Evolutionary conservation across 2,329 filamentous ascomycete genomes (phyloP), one percentile per base, ranked within the genome.

Genomic region (Penicillium corylophilum): DNA sequence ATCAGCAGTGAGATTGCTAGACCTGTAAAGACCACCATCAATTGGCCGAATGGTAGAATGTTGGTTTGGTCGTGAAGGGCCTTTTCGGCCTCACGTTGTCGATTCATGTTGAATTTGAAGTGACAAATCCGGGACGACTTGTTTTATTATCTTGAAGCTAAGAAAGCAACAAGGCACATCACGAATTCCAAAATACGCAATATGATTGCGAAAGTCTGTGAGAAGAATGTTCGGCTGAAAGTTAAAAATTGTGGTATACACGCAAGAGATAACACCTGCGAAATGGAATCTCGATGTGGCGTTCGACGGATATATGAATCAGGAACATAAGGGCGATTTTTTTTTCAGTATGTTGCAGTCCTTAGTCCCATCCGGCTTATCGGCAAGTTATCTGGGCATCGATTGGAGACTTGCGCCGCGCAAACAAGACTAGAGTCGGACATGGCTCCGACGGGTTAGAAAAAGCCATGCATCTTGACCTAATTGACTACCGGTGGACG

Each of bases 1-100:
- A 85, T 78, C 15, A 84, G 66, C 6, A 85, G 68, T 0, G 79
- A 77, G 13, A 79, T 68, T 1, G 82, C 74, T 10, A 85, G 69
- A 3, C 76, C 76, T 5, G 67, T 65, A 52, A 85, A 82, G 40
- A 83, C 80, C 20, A 72, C 53, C 44, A 72, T 58, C 7, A 72
- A 38, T 56, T 82, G 72, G 9, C 69, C 71, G 35, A 73, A 75
- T 0, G 81, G 80, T 2, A 85, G 72, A 16, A 84, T 74, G 52
- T 85, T 82, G 8, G 77, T 82, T 63, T 85, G 82, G 60, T 83
- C 79, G 62, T 79, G 76, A 36, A 80, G 68, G 12, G 71, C 71
- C 57, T 69, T 73, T 56, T 80, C 78, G 40, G 76, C 76, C 23
- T 57, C 65, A 51, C 62, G 60, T 56, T 71, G 69, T 39, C 65